Base-by-base conservation (phyloP, 257 asterid genomes). In the Solanum appendiculatum region DNA sequence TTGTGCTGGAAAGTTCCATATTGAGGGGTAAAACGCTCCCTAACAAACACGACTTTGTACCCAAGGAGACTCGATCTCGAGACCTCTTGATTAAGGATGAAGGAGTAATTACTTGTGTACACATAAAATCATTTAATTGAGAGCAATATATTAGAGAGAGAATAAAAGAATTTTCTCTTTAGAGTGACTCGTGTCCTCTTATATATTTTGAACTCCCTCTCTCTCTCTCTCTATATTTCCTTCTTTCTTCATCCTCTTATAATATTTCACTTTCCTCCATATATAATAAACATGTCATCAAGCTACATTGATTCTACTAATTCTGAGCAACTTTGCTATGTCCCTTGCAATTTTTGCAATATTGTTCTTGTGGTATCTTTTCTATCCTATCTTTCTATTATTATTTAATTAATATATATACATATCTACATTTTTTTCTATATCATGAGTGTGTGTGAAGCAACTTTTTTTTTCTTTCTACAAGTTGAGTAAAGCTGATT, bases 281-380 rank as follows among this genome's bases (percentile, higher is more conserved):
- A 72, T 33, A 31, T 7, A 31, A 15, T n/a, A 87, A 60, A 84
- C 88, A 91, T 91, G 93, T 85, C 94, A 46, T 86, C 94, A 56
- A 89, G 88, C 87, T 88, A 86, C 90, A 90, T 88, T 92, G 94
- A 92, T 39, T 90, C 89, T 87, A 64, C 88, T 82, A 23, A 14
- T 56, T 84, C 94, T 29, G 98, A 95, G 90, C 93, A 95, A 87
- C 92, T 95, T 72, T 94, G 97, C 89, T 95, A 95, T 90, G 94
- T 95, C 91, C 98, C 98, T 93, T 94, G 98, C 94, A 94, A 92
- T 92, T 95, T 91, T 92, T 95, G 98, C 93, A 94, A 89, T 89
- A 94, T 94, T 80, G 94, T 95, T 91, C 98, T 95, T 77, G 98
- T 96, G 98, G 98, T 95, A 94, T 70, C 7, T 69, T 69, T 33